phyloP scores from a whole-genome alignment of 352 stramenopile species.

The Globisporangium spiculum region DNA sequence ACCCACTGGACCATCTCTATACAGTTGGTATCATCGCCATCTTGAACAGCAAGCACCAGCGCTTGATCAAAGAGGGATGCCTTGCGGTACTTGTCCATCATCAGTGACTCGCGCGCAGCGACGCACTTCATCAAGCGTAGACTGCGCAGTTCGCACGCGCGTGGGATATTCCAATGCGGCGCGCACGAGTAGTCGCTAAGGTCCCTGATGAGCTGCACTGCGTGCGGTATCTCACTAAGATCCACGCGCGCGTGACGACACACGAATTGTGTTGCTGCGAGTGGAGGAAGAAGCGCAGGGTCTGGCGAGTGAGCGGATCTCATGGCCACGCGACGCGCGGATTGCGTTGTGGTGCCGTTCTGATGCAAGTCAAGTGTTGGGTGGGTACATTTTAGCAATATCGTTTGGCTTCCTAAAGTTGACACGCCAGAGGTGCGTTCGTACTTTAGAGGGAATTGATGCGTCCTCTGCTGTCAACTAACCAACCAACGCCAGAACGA shows the following conservation, averaged over 20 bases:
- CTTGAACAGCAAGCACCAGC: neutral
- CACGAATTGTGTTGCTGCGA: neutral
- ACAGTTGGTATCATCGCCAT: neutral
- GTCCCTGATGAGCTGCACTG: conserved; percentile 16
- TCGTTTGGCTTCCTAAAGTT: no score
- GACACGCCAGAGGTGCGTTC: no score
- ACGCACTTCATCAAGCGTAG: conserved; percentile 9
- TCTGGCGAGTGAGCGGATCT: neutral
- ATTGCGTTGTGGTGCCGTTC: no score
- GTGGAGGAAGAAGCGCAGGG: neutral
- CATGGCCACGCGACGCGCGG: no score
- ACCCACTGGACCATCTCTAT: conserved; percentile 10
- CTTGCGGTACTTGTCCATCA: neutral
- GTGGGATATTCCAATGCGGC: conserved; percentile 3
- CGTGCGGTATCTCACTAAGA: neutral
- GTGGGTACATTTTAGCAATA: no score
- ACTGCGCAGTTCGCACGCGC: neutral
- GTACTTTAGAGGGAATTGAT: no score
- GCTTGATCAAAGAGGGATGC: conserved; percentile 1
- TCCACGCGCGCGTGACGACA: conserved; percentile 4
- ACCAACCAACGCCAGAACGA: no score
- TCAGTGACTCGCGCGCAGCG: neutral
- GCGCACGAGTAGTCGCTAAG: neutral
- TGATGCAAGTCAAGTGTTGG: no score
- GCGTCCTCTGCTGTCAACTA: no score